Evolutionary conservation across 1,139 yeast species (phyloP).

Genomic region (Yamadazyma siamensis): DNA sequence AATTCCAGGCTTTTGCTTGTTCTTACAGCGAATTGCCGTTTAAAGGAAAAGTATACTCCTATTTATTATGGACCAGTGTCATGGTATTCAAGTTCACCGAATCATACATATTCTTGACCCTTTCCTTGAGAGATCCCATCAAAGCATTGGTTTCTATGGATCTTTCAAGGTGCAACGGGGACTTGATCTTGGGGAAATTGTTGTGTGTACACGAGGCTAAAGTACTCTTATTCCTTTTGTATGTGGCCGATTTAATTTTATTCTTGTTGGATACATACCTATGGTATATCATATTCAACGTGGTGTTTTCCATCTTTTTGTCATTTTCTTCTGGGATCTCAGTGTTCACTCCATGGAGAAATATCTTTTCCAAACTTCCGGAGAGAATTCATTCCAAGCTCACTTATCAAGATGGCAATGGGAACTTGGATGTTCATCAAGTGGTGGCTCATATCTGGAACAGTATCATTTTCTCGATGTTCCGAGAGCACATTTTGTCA

Average conservation of each 20-base stretch:
- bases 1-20: constrained; percentile 7
- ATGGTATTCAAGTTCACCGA: constrained; percentile 73
- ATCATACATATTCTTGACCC: constrained; percentile 75
- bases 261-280: constrained; percentile 83
- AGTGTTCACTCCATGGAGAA: constrained; percentile 84
- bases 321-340: constrained; percentile 78
- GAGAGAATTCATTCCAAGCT: constrained; percentile 68
- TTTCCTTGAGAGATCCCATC: constrained; percentile 77
- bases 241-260: constrained; percentile 64
- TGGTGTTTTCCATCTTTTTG: constrained; percentile 64
- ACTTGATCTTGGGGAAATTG: constrained; percentile 42
- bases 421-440: constrained; percentile 23
- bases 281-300: constrained; percentile 84
- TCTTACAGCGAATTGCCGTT: constrained; percentile 51
- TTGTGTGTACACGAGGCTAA: constrained; percentile 62
- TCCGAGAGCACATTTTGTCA: constrained; percentile 73
- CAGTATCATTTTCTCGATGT: constrained; percentile 70
- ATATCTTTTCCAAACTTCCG: constrained; percentile 71
- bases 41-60: constrained; percentile 55
- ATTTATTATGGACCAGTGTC: constrained; percentile 63
- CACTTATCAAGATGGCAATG: constrained; percentile 36
- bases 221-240: constrained; percentile 52
- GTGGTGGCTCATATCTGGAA: constrained; percentile 75
- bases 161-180: constrained; percentile 63
- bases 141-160: constrained; percentile 61